Evolutionary conservation across 2,329 filamentous ascomycete genomes (phyloP).

Genomic region (Botrytis cinerea): DNA sequence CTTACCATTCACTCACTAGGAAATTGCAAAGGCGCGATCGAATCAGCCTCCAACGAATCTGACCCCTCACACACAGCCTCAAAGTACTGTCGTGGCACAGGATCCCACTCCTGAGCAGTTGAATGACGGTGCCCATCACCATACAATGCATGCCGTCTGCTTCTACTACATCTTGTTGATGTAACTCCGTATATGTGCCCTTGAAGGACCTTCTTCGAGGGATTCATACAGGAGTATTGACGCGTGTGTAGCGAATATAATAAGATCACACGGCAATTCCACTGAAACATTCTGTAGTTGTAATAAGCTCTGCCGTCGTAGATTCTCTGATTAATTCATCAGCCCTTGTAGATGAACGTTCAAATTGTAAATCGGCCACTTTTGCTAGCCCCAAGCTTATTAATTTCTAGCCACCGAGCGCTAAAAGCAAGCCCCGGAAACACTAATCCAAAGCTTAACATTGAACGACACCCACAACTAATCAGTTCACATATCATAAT

Average conservation of each 20-base stretch:
- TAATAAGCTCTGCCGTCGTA: neutral
- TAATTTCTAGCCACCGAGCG: too few species aligned
- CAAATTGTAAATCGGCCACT: too few species aligned
- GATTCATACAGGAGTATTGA: neutral
- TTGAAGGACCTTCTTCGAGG: neutral
- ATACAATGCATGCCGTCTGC: neutral
- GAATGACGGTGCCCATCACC: neutral
- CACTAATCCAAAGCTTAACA: too few species aligned
- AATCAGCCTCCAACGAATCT: neutral
- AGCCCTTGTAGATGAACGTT: neutral
- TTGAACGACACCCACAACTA: neutral
- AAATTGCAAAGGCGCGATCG: neutral
- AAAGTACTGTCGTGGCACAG: neutral
- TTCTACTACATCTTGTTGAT: neutral
- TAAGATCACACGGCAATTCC: neutral
- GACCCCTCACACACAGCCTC: neutral
- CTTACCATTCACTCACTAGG: conserved; percentile 13
- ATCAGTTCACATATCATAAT: neutral
- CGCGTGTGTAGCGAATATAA: neutral
- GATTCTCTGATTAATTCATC: neutral
- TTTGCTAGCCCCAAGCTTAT: too few species aligned
- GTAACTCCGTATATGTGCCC: neutral
- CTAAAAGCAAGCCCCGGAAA: too few species aligned
- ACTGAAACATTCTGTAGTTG: neutral
- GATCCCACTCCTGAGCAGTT: conserved; percentile 1